Evolutionary conservation across 768 basidiomycete genomes (phyloP), one percentile per base, ranked within the genome.

Genomic region (Zangia roseola): DNA sequence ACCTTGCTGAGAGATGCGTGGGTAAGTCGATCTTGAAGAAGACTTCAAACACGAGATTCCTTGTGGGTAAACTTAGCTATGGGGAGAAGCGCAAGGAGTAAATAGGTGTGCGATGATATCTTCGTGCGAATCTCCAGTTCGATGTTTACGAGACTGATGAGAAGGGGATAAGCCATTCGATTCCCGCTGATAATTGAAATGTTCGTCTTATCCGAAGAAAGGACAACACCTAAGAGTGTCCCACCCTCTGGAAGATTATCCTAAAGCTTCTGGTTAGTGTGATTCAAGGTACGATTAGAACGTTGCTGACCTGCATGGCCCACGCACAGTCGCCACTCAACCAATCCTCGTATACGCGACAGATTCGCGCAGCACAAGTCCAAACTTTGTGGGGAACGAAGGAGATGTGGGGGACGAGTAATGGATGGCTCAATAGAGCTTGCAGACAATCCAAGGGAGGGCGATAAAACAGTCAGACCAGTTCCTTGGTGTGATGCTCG

Each of bases 211-310:
- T n/a, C n/a, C n/a, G n/a, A n/a, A n/a, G n/a, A n/a, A n/a, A n/a
- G n/a, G 5, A 57, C 14, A 2, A 51, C 25, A 0, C 49, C 46
- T 28, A 30, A n/a, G n/a, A n/a, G n/a, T n/a, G n/a, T n/a, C n/a
- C n/a, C 40, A 28, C 56, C 56, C n/a, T n/a, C 9, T 0, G 54
- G 43, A 23, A 54, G 42, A 14, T 16, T 20, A 5, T 43, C 40
- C 49, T 50, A 19, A n/a, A n/a, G n/a, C n/a, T n/a, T 12, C 19
- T 59, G 71, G 52, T 69, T 69, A 45, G 74, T 71, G 1, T 68
- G 12, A n/a, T n/a, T 34, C 55, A 2, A 69, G 62, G 16, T 12
- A 12, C n/a, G 36, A 59, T 57, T 4, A 45, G 31, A n/a, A n/a
- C n/a, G n/a, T n/a, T n/a, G 48, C 30, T 7, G 20, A 59, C 62